Base-by-base conservation (phyloP, 257 asterid species). In the Ocimum tenuiflorum region DNA sequence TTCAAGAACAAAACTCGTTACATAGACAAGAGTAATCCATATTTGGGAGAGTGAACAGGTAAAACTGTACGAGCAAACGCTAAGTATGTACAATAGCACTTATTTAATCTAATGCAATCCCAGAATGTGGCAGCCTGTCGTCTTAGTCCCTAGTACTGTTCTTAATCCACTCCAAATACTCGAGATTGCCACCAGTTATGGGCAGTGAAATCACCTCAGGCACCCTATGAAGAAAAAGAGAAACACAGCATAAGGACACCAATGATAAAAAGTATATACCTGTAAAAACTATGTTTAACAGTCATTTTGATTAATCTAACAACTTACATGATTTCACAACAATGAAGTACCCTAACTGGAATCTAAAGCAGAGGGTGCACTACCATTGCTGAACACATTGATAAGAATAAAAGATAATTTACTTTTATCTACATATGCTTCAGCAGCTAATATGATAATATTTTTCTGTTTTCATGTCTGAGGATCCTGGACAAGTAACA, bases 141-240 rank as follows among this genome's bases (percentile, higher is more conserved):
- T 33, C 72, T 73, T 31, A 81, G 59, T 76, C 89, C 81, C 85
- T 76, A 0, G 96, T 94, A 57, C 78, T 90, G 80, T 78, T 83
- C 77, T 88, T 94, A 49, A 90, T 27, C 97, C 99, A 94, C 77
- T 94, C 99, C 65, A 94, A 73, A 69, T 90, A 90, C 70, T 60
- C 83, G 17, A 77, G 68, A 77, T 81, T 82, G 73, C 97, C 99
- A 62, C 96, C 95, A 11, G 78, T 79, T 70, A 94, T 94, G 57
- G 99, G 96, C 78, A 94, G 51, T 12, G 96, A 79, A 43, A 94
- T 88, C 80, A 94, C 99, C 78, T 88, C 99, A 51, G 97, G 99
- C 75, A 86, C 95, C 61, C 97, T 94, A 63, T 54, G 18, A 11
- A 29, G 47, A 47, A 58, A 51, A 60, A 64, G 24, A 49, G 65